Base-by-base conservation (phyloP, 768 basidiomycete species). In the Xerocomellus intermedius region DNA sequence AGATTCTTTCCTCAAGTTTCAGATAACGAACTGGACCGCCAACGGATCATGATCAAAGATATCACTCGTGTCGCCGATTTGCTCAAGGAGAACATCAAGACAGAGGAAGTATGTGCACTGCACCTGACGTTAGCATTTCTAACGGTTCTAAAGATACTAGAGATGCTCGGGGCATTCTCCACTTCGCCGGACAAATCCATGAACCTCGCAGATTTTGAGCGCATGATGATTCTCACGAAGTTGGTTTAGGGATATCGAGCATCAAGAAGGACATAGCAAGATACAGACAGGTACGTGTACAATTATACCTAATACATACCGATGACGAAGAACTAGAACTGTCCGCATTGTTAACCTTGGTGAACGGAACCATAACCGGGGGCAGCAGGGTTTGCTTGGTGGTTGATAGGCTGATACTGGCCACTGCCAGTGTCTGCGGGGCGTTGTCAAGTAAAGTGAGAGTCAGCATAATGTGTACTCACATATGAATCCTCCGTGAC, bases 151-250 rank as follows among this genome's bases (percentile, higher is more conserved):
- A 39, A 92, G 91, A 85, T 90, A 61, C 61, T 85, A 3, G 89
- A 91, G 54, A 93, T 92, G 90, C 74, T 94, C 1, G 79, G 81
- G n/a, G 77, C 78, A 48, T 93, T 90, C 64, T 89, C 91, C 1
- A 82, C 80, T 0, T 79, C 82, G 0, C 73, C 80, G 0, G 90
- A 92, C 68, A 84, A 83, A 65, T 80, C 87, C 4, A 79, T 93
- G 75, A 71, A 69, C 52, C 75, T 91, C 33, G 69, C 73, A 14
- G 89, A 92, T 67, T 94, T 94, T 62, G 81, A 84, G 59, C 73
- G 74, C 21, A 90, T 94, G 83, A 90, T 92, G 84, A 67, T 84
- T 24, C 65, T 76, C 2, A 80, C 87, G 8, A 81, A 77, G 64
- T 48, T 66, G 63, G 42, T 57, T 24, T 60, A 58, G 36, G 17